phyloP scores from a whole-genome alignment of 176 grass and related monocot species.

The Neostapfia colusana region DNA sequence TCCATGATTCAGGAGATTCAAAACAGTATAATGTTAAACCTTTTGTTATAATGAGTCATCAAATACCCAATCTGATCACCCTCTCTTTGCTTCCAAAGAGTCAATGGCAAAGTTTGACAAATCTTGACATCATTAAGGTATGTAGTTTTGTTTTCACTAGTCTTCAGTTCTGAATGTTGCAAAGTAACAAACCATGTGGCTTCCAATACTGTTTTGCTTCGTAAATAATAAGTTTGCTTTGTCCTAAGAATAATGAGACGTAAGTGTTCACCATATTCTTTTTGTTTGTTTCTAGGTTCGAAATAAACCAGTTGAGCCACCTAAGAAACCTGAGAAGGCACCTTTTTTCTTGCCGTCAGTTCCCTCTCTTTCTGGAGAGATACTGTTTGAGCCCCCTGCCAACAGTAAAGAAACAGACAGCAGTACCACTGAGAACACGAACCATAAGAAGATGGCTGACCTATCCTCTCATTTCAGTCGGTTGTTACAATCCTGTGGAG shows the following conservation, averaged over 20 bases:
- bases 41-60: slow-evolving; percentile 53
- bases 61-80: slow-evolving; percentile 90
- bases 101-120: slow-evolving; percentile 94
- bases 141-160: slow-evolving; percentile 25
- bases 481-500: slow-evolving; percentile 61
- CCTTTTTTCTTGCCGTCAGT: slow-evolving; percentile 95
- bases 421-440: slow-evolving; percentile 38
- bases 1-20: slow-evolving; percentile 42
- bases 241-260: slow-evolving; percentile 3
- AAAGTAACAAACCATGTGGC: slow-evolving; percentile 27
- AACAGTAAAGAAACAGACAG: slow-evolving; percentile 52
- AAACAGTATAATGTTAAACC: slow-evolving; percentile 42
- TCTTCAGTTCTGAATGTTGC: slow-evolving; percentile 11
- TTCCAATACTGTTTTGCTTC: slow-evolving; percentile 1
- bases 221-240: slow-evolving; percentile 16
- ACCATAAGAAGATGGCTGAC: slow-evolving; percentile 48
- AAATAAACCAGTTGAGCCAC: slow-evolving; percentile 93
- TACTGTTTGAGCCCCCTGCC: slow-evolving; percentile 37
- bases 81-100: slow-evolving; percentile 96
- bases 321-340: slow-evolving; percentile 97
- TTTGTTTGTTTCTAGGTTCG: slow-evolving; percentile 58
- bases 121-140: slow-evolving; percentile 99
- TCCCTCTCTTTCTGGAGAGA: slow-evolving; percentile 86
- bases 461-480: slow-evolving; percentile 75
- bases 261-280: not conserved